Evolutionary conservation across 805 yeast species (phyloP).

Genomic region (Metschnikowia kunwiensis): DNA sequence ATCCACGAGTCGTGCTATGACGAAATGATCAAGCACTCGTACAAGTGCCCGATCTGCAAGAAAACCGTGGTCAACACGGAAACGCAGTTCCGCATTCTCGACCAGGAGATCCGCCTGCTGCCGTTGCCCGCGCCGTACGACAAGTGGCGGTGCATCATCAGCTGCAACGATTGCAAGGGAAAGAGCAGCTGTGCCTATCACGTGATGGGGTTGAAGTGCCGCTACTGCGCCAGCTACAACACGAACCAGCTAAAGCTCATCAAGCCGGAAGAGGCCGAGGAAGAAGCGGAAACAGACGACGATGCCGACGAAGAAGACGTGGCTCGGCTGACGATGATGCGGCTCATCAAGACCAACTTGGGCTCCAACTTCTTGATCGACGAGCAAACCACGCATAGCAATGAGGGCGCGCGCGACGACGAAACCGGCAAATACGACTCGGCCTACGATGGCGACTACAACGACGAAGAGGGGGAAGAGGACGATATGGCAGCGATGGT

Average conservation of each 20-base stretch:
- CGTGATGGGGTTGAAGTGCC: conserved; percentile 82
- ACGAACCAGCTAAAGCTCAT: conserved; percentile 69
- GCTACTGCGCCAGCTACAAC: conserved; percentile 83
- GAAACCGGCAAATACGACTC: conserved; percentile 1
- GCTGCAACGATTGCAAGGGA: conserved; percentile 86
- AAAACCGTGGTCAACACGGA: conserved; percentile 84
- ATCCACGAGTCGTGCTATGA: conserved; percentile 84
- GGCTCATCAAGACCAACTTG: conserved; percentile 34
- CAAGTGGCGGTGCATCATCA: conserved; percentile 69
- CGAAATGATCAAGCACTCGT: conserved; percentile 76
- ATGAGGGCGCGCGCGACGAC: conserved; percentile 3
- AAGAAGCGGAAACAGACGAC: conserved; percentile 25
- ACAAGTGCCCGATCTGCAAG: conserved; percentile 89
- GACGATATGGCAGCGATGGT: conserved; percentile 25
- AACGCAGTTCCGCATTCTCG: conserved; percentile 81
- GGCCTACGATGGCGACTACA: conserved; percentile 24
- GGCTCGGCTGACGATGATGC: conserved; percentile 24
- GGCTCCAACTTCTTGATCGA: conserved; percentile 38
- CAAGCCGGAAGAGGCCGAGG: conserved; percentile 66
- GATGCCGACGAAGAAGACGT: conserved; percentile 13
- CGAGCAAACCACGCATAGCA: conserved; percentile 22
- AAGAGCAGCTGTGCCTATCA: conserved; percentile 75
- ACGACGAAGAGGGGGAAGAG: conserved; percentile 22
- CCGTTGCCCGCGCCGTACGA: conserved; percentile 78
- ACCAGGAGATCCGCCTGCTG: conserved; percentile 73